Conservation (phyloP, 192 early-diverging fungal species). For the Spizellomyces punctatus region DNA sequence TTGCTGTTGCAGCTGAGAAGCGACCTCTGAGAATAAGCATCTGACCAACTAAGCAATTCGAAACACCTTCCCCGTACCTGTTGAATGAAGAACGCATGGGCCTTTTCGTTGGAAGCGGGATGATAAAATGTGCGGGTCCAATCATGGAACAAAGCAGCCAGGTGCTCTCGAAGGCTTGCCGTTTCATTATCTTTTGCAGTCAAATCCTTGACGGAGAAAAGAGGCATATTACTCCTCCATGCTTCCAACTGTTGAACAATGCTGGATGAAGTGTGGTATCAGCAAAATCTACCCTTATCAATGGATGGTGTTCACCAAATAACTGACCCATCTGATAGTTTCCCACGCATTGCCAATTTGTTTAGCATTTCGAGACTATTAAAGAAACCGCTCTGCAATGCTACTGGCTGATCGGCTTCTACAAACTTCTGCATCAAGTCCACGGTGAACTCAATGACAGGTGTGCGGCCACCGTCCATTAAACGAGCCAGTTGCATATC, state of each 20-base stretch:
- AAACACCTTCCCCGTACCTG: slow-evolving; percentile 42
- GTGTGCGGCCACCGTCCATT: slow-evolving; percentile 74
- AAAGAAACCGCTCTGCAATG: slow-evolving; percentile 47
- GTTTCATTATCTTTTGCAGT: slow-evolving; percentile 55
- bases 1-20: slow-evolving; percentile 68
- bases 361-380: slow-evolving; percentile 76
- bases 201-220: slow-evolving; percentile 39
- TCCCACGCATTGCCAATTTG: slow-evolving; percentile 64
- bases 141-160: slow-evolving; percentile 72
- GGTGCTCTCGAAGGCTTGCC: slow-evolving; percentile 57
- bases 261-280: slow-evolving; percentile 29
- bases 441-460: slow-evolving; percentile 77
- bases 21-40: slow-evolving; percentile 28
- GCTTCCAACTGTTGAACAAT: slow-evolving; percentile 58
- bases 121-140: slow-evolving; percentile 80
- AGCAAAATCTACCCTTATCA: neutral
- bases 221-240: slow-evolving; percentile 43
- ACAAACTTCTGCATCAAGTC: slow-evolving; percentile 74
- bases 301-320: neutral
- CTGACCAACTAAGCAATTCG: slow-evolving; percentile 1
- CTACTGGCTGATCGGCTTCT: slow-evolving; percentile 56
- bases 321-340: slow-evolving; percentile 53
- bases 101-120: slow-evolving; percentile 71
- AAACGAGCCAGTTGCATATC: slow-evolving; percentile 87
- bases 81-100: slow-evolving; percentile 63